Evolutionary conservation across 2,329 filamentous ascomycete species (phyloP), one percentile per base, ranked within the genome.

Genomic region (Leptographium galeiforme): DNA sequence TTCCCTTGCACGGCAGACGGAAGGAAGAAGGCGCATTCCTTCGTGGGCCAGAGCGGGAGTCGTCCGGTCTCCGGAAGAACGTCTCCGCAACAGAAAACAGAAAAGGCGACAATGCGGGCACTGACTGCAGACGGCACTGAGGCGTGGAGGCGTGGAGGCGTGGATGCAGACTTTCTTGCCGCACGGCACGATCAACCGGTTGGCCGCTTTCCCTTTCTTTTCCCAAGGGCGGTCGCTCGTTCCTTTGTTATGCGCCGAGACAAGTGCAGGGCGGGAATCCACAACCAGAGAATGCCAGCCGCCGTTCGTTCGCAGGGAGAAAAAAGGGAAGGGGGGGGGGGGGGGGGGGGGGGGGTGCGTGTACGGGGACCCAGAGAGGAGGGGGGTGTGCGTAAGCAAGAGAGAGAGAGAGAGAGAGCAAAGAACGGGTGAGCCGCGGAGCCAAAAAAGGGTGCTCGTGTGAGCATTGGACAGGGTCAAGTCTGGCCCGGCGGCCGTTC

Each of bases 131-230:
- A n/a, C n/a, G n/a, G n/a, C n/a, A n/a, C n/a, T n/a, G n/a, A n/a
- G n/a, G n/a, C n/a, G n/a, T n/a, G n/a, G n/a, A n/a, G n/a, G n/a
- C n/a, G n/a, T n/a, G n/a, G n/a, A 25, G 25, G 25, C 25, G 25
- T 25, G 5, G 25, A 25, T 25, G 25, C 25, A 25, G 25, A 25
- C 25, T 5, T 25, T 13, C 38, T 18, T 33, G 34, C 40, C 33
- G 48, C 25, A 54, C 52, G 43, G 48, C 34, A 48, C 43, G 52
- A 41, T 54, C 48, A 43, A 54, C 50, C 53, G 36, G 30, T 51
- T 48, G 48, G 43, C 45, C 36, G 49, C 39, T 25, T 32, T 19
- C 12, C 19, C 30, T 47, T 40, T 18, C 53, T 50, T 44, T 39
- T 32, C 43, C 38, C 43, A 40, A 43, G 36, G 49, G 44, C 41